phyloP scores from a whole-genome alignment of 768 basidiomycete genomes.

The Mycena venus region DNA sequence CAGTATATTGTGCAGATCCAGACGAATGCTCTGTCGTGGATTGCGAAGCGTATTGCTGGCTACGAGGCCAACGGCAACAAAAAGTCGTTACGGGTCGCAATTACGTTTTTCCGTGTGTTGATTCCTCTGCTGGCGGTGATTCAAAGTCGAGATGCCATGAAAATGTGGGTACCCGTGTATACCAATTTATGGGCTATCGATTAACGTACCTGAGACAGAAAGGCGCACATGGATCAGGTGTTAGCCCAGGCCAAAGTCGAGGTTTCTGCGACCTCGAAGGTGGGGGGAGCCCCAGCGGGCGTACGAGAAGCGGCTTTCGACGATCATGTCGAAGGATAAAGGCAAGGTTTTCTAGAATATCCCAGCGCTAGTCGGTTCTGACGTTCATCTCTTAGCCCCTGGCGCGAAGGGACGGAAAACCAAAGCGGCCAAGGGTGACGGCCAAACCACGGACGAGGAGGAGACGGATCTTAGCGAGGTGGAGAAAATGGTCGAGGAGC shows the following conservation, averaged over 20 bases:
- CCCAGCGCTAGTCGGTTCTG: background rate
- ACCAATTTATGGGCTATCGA: background rate
- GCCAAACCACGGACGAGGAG: conserved; percentile 54
- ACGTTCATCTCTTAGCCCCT: conserved; percentile 21
- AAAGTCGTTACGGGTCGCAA: conserved; percentile 63
- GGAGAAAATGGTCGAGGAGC: conserved; percentile 38
- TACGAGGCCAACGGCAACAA: conserved; percentile 78
- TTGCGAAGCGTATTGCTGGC: conserved; percentile 71
- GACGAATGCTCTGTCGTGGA: conserved; percentile 74
- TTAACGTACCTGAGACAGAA: conserved; percentile 59
- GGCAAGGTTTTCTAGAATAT: conserved; percentile 52
- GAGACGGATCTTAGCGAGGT: conserved; percentile 49
- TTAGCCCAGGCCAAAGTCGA: conserved; percentile 80
- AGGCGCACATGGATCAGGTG: conserved; percentile 84
- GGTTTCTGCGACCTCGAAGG: conserved; percentile 73
- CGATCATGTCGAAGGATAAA: conserved; percentile 84
- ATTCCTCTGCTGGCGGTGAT: conserved; percentile 72
- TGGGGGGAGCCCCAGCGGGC: conserved; percentile 89
- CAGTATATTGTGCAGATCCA: conserved; percentile 82
- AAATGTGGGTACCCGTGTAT: conserved; percentile 65
- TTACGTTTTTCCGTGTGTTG: conserved; percentile 84
- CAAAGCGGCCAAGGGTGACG: conserved; percentile 47
- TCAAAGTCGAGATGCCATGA: conserved; percentile 79
- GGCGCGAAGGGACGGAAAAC: conserved; percentile 52
- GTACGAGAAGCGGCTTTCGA: conserved; percentile 86